These are phyloP conservation scores for Paramecium tetraurelia DNA, from an alignment of 73 alveolate species.

Conservation along the genomic window DNA sequence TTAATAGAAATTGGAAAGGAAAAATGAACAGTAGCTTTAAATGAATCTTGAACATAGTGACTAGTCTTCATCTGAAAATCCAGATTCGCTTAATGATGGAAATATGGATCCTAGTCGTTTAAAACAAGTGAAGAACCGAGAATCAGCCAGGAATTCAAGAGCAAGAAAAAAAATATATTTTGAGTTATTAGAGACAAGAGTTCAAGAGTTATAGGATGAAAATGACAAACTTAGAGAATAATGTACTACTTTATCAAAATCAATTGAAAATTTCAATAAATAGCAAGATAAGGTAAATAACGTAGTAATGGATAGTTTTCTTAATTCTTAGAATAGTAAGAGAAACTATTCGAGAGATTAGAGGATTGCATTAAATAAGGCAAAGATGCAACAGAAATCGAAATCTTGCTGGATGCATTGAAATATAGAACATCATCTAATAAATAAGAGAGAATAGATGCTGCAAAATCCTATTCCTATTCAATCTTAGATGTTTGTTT, in stretches of 20 bases:
- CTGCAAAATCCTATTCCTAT: conserved; percentile 40
- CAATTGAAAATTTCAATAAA: not conserved
- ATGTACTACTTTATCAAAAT: conserved; percentile 28
- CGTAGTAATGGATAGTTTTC: conserved; percentile 1
- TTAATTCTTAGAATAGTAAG: conserved; percentile 22
- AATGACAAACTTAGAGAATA: conserved; percentile 46
- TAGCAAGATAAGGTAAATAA: not conserved
- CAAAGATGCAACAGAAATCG: conserved; percentile 43
- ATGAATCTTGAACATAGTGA: not conserved
- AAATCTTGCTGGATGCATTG: conserved; percentile 49
- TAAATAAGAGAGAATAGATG: conserved; percentile 47
- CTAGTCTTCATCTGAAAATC: not conserved
- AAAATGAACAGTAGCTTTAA: not conserved
- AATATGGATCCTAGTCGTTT: conserved; percentile 11
- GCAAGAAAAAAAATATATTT: conserved; percentile 59
- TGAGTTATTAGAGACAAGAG: conserved; percentile 60
- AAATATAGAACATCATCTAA: conserved; percentile 55
- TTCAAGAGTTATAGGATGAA: conserved; percentile 45
- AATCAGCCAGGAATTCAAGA: conserved; percentile 60
- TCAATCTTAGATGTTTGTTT: conserved; percentile 56
- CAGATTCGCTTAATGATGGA: not conserved
- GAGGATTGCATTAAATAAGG: not conserved
- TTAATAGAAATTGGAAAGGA: not conserved
- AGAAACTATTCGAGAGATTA: conserved; percentile 48
- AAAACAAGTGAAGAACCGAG: conserved; percentile 51